A percentile compares a stretch with the other conserved stretches of the same genome.
phyloP scores from a whole-genome alignment of 2,329 filamentous ascomycete genomes.

The Xylariaceae sp. region DNA sequence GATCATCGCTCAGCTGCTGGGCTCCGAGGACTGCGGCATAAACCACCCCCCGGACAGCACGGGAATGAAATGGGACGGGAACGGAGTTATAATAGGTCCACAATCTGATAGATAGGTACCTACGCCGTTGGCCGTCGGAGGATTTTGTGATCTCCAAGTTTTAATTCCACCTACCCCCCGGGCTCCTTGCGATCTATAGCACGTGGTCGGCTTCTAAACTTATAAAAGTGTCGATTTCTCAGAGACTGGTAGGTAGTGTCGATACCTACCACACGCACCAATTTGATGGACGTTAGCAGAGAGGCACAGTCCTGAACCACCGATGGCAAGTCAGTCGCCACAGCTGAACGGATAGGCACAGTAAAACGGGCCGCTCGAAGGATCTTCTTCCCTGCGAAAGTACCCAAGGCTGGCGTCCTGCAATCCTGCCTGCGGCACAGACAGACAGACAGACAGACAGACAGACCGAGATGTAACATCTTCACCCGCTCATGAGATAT shows the following conservation, averaged over 20 bases:
- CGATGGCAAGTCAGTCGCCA: neutral
- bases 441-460: neutral
- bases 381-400: neutral
- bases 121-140: too few species aligned
- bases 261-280: too few species aligned
- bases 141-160: too few species aligned
- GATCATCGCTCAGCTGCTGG: neutral
- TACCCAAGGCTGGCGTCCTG: neutral
- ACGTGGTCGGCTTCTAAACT: neutral
- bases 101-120: too few species aligned
- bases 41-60: too few species aligned
- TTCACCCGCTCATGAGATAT: too few species aligned
- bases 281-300: neutral
- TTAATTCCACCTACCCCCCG: too few species aligned
- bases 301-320: neutral
- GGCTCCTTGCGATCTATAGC: neutral
- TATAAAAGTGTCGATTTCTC: neutral
- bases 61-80: too few species aligned
- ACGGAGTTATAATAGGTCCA: too few species aligned
- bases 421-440: neutral
- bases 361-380: neutral
- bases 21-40: neutral
- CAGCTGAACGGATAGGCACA: neutral
- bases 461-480: neutral
- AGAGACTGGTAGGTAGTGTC: too few species aligned